These are phyloP conservation scores for Mytilinidion resinicola DNA, from an alignment of 495 filamentous ascomycete genomes.

Conservation along the genomic window DNA sequence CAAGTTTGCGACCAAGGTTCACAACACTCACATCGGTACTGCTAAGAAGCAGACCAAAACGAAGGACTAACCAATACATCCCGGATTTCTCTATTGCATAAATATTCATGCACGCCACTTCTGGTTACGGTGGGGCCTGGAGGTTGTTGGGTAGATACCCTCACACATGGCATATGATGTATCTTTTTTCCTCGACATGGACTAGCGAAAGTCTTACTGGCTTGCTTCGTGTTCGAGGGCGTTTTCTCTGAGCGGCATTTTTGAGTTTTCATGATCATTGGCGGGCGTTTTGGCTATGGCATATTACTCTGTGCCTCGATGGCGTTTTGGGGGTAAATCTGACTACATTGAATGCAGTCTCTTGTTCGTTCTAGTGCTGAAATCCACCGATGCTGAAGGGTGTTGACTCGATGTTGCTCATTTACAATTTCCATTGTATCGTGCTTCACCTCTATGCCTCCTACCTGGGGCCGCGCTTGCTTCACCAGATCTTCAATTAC, in stretches of 20 bases:
- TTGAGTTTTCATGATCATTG: background rate
- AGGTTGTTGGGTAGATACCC: background rate
- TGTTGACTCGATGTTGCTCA: too few relatives aligned
- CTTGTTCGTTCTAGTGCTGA: too few relatives aligned
- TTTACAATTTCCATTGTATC: too few relatives aligned
- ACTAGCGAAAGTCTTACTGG: background rate
- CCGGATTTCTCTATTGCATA: background rate
- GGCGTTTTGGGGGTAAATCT: too few relatives aligned
- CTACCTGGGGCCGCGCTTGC: too few relatives aligned
- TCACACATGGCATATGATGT: background rate
- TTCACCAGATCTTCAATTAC: too few relatives aligned
- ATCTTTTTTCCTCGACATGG: background rate
- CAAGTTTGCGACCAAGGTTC: constrained; percentile 92
- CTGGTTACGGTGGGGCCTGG: background rate
- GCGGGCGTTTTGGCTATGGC: too few relatives aligned
- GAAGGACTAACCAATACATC: constrained; percentile 34
- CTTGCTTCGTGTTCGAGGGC: background rate
- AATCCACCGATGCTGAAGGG: too few relatives aligned
- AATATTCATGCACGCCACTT: background rate
- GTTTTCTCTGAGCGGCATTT: background rate
- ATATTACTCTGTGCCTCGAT: too few relatives aligned
- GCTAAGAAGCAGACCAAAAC: constrained; percentile 69
- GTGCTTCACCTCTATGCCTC: too few relatives aligned
- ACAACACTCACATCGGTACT: constrained; percentile 85
- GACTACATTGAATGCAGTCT: too few relatives aligned